Evolutionary conservation across 2,329 filamentous ascomycete genomes (phyloP).

Genomic region (Alternaria alternata): DNA sequence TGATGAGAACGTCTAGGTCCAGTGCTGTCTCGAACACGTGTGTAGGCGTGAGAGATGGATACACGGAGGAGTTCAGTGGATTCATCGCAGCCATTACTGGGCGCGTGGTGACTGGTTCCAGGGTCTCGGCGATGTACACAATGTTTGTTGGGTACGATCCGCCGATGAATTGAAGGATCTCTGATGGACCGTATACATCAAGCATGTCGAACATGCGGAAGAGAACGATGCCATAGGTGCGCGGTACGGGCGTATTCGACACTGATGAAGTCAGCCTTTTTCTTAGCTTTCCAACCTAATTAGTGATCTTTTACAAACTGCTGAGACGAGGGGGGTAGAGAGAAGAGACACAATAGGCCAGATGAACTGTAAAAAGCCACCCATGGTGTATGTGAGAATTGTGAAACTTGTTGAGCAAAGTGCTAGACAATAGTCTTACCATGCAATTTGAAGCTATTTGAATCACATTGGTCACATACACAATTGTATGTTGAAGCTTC

Average conservation of each 20-base stretch:
- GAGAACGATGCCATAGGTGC: constrained; percentile 38
- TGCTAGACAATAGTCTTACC: neutral
- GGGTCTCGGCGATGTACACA: constrained; percentile 29
- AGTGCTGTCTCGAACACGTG: constrained; percentile 63
- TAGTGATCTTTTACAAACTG: constrained; percentile 1
- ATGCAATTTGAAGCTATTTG: neutral
- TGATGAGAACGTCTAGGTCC: constrained; percentile 66
- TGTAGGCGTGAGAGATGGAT: constrained; percentile 54
- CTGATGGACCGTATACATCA: constrained; percentile 52
- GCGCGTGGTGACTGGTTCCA: constrained; percentile 41
- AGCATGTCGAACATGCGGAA: constrained; percentile 40
- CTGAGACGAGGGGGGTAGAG: neutral
- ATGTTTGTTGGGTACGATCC: constrained; percentile 32
- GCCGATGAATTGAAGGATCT: constrained; percentile 50
- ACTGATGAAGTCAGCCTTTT: constrained; percentile 2
- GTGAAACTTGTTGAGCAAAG: neutral
- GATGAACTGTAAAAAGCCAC: constrained; percentile 6
- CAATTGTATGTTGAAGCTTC: neutral
- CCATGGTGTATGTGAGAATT: constrained; percentile 4
- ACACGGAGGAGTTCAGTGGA: constrained; percentile 37
- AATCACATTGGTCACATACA: neutral
- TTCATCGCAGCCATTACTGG: constrained; percentile 31
- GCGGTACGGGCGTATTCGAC: constrained; percentile 21
- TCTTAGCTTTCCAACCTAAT: neutral
- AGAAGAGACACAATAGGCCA: constrained; percentile 2